These are phyloP conservation scores for Chloris gayana DNA, from an alignment of 176 grass and related monocot species.

Conservation along the genomic window DNA sequence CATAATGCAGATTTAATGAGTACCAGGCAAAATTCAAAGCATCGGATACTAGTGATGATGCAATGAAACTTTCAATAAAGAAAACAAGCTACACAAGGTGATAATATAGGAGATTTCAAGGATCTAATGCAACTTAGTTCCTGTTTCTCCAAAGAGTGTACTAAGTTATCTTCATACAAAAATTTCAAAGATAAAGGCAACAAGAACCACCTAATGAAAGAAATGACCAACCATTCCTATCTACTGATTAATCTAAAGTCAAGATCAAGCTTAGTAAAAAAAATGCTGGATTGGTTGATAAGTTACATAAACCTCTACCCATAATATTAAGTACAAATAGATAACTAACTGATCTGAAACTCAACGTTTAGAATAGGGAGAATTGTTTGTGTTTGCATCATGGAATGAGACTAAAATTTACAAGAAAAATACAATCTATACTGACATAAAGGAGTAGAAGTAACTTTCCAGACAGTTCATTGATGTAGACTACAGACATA, in stretches of 20 bases:
- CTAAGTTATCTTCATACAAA: neutral
- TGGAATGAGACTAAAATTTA: neutral
- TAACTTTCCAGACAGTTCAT: neutral
- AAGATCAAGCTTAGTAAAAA: slow-evolving; percentile 16
- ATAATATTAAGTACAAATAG: neutral
- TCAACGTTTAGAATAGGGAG: neutral
- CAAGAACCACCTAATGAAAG: neutral
- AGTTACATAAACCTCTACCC: neutral
- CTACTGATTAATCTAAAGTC: neutral
- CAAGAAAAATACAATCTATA: neutral
- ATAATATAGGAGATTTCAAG: neutral
- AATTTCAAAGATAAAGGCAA: neutral
- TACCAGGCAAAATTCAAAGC: slow-evolving; percentile 14
- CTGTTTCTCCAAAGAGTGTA: slow-evolving; percentile 11
- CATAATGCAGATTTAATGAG: slow-evolving; percentile 26
- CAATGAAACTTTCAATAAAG: neutral
- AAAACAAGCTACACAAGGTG: neutral
- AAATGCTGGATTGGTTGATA: slow-evolving; percentile 1
- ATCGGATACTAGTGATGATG: neutral
- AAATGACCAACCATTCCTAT: neutral
- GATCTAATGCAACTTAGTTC: slow-evolving; percentile 8
- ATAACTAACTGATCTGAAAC: slow-evolving; percentile 2
- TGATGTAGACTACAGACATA: neutral
- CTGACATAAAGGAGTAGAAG: neutral
- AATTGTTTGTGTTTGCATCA: neutral